Conservation (phyloP, 352 stramenopile genomes). For the Stramenopiles sp. region DNA sequence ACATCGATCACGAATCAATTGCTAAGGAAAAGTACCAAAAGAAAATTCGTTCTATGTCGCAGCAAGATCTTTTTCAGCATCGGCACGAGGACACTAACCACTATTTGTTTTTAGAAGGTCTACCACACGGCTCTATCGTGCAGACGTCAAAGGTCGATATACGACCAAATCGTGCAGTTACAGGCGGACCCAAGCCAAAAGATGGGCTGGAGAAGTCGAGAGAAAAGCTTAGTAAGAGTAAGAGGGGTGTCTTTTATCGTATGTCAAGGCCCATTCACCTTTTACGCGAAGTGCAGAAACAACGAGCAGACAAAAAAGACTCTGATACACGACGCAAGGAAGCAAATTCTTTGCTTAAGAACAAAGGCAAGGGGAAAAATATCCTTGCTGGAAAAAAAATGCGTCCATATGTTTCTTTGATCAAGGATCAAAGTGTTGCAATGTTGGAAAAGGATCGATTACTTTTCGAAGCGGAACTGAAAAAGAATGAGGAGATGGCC, state of each 20-base stretch:
- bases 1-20: not conserved
- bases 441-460: not conserved
- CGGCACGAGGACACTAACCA: not conserved
- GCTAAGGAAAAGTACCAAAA: not conserved
- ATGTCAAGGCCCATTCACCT: not conserved
- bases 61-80: not conserved
- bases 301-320: not conserved
- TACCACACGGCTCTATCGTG: not conserved
- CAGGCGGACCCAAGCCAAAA: not conserved
- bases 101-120: slow-evolving; percentile 2
- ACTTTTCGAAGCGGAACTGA: not conserved
- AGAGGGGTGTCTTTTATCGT: not conserved
- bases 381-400: not conserved
- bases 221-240: not conserved
- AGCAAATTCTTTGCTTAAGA: not conserved
- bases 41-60: not conserved
- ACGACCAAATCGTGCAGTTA: not conserved
- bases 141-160: not conserved
- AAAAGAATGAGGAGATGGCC: not conserved
- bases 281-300: not conserved
- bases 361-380: not conserved
- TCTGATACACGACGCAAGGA: not conserved
- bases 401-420: not conserved
- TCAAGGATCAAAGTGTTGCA: not conserved
- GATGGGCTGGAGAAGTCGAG: not conserved